Conservation (phyloP, 768 basidiomycete species). For the Xerocomus spinulosus region DNA sequence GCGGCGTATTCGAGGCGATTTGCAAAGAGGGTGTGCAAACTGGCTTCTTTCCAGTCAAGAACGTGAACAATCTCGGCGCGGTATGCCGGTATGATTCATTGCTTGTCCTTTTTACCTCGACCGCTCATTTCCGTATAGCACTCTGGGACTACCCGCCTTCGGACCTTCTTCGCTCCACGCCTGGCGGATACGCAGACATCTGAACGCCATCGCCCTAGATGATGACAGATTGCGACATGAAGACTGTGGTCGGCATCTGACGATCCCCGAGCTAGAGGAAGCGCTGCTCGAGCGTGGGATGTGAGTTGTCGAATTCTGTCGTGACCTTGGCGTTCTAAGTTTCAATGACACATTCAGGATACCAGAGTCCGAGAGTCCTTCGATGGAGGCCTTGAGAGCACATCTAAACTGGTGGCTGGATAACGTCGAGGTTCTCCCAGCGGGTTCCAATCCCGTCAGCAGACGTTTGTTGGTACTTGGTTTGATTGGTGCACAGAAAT, state of each 20-base stretch:
- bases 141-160: constrained; percentile 37
- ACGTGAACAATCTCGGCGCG: constrained; percentile 29
- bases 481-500: constrained; percentile 30
- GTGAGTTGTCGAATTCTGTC: constrained; percentile 43
- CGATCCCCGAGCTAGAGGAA: constrained; percentile 52
- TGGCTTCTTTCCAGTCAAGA: constrained; percentile 22
- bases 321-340: not conserved
- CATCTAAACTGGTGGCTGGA: constrained; percentile 66
- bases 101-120: not conserved
- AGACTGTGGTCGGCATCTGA: constrained; percentile 40
- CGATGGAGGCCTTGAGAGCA: constrained; percentile 42
- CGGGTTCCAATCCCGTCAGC: constrained; percentile 37
- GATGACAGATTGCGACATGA: constrained; percentile 59
- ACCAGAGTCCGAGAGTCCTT: constrained; percentile 30
- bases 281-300: constrained; percentile 75
- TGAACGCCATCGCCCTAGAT: constrained; percentile 48
- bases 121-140: constrained; percentile 32
- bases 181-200: constrained; percentile 35
- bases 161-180: constrained; percentile 33
- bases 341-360: constrained; percentile 33
- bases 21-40: constrained; percentile 32
- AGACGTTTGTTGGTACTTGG: constrained; percentile 51
- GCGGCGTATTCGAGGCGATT: constrained; percentile 32
- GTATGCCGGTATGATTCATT: constrained; percentile 52
- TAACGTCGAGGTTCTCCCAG: constrained; percentile 34